Base-by-base conservation (phyloP, 225 moss, liverwort and hornwort species). In the Marchantia polymorpha region DNA sequence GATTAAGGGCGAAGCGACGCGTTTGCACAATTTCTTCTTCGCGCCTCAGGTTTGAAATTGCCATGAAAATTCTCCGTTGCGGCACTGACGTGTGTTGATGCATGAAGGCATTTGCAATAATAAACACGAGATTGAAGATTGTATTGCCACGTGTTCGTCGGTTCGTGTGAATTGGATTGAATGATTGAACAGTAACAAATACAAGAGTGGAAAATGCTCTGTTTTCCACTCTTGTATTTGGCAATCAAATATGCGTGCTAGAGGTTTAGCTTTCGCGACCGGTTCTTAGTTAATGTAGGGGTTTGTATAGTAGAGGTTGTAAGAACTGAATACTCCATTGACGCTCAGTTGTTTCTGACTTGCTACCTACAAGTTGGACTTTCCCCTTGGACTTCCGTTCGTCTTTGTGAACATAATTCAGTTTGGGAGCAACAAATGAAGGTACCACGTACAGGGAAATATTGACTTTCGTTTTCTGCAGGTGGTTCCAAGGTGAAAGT, bases 401-500 rank as follows among this genome's bases (percentile, higher is more conserved):
- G 16, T 47, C 19, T 22, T 15, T 19, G 71, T 26, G 39, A 39
- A 39, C 27, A 65, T 10, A n/a, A 7, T 49, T 48, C 16, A n/a
- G 12, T 10, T 49, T 71, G 15, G 47, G n/a, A 11, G 49, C 47
- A 49, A 12, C 17, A 8, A 23, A 71, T 49, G 39, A 22, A 49
- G 23, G 22, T 22, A 23, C 16, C 12, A 25, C 27, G 10, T 23
- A 49, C 7, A 17, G 22, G 22, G 60, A 49, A 77, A 64, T 63
- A 46, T 75, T 39, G 3, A 58, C 16, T 56, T 78, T 54, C 31
- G 8, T 66, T 6, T 59, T 63, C 23, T 82, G 78, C 89, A 96
- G 96, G 83, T 96, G 96, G 96, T 73, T 94, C 74, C 84, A 89
- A 87, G 94, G 92, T 64, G 89, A 87, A 65, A 85, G 73, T 76